These are phyloP conservation scores for Pichia sp. DNA, from an alignment of 1,139 yeast species.

Conservation along the genomic window DNA sequence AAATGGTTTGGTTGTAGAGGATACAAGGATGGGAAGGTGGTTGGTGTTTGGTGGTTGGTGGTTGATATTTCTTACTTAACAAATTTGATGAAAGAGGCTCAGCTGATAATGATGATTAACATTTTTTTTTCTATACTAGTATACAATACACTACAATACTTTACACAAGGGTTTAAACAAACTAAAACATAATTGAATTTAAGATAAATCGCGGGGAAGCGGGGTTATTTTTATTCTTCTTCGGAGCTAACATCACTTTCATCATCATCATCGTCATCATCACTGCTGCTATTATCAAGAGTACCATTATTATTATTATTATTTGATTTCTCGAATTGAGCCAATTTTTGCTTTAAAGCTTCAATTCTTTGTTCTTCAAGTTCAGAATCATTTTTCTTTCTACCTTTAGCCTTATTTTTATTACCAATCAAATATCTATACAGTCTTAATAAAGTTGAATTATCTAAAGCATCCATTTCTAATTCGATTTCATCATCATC, in stretches of 20 bases:
- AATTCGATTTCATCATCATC: slow-evolving; percentile 87
- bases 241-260: slow-evolving; percentile 14
- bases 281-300: slow-evolving; percentile 60
- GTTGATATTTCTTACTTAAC: too few species aligned
- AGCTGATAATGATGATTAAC: too few species aligned
- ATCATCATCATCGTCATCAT: slow-evolving; percentile 32
- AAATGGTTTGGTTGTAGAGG: too few species aligned
- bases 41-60: too few species aligned
- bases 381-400: slow-evolving; percentile 29
- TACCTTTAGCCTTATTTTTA: slow-evolving; percentile 28
- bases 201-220: too few species aligned
- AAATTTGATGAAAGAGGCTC: too few species aligned
- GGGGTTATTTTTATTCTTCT: slow-evolving; percentile 18
- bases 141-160: slow-evolving; percentile 9
- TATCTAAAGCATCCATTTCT: slow-evolving; percentile 91
- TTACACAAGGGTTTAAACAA: not conserved
- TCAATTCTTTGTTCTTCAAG: slow-evolving; percentile 75
- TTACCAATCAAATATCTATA: slow-evolving; percentile 72
- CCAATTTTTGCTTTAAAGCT: slow-evolving; percentile 73
- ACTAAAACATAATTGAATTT: too few species aligned
- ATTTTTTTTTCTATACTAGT: slow-evolving; percentile 5
- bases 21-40: too few species aligned
- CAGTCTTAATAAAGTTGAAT: slow-evolving; percentile 70
- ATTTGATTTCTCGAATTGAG: slow-evolving; percentile 50
- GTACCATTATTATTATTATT: slow-evolving; percentile 22